Conservation (phyloP, 2,329 filamentous ascomycete species). For the Phaeosphaeriaceae sp. region DNA sequence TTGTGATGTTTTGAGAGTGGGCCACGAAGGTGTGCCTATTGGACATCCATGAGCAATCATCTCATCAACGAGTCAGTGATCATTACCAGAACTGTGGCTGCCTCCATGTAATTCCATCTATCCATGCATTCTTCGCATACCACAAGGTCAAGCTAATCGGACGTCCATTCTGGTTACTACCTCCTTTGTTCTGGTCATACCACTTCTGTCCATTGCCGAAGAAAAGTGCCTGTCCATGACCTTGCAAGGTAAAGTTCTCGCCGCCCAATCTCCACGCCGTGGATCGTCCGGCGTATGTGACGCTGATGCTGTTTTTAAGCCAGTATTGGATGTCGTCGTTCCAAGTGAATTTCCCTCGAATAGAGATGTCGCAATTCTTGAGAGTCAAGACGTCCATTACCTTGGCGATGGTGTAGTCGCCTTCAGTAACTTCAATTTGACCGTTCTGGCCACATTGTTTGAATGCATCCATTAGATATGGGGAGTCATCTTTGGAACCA, state of each 20-base stretch:
- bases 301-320: constrained; percentile 26
- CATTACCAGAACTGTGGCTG: constrained; percentile 58
- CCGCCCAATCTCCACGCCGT: constrained; percentile 35
- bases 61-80: too few species aligned
- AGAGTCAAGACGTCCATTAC: constrained; percentile 36
- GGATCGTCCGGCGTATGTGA: constrained; percentile 29
- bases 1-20: constrained; percentile 58
- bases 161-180: constrained; percentile 53
- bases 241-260: constrained; percentile 28
- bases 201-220: constrained; percentile 39
- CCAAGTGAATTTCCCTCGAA: constrained; percentile 34
- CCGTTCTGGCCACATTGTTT: constrained; percentile 37
- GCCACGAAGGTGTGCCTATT: constrained; percentile 52
- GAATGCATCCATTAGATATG: constrained; percentile 35
- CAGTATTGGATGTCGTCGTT: constrained; percentile 37
- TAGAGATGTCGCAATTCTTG: constrained; percentile 36
- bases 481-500: constrained; percentile 29
- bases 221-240: constrained; percentile 35
- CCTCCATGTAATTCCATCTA: constrained; percentile 53
- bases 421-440: constrained; percentile 30
- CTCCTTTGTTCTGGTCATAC: constrained; percentile 51
- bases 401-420: constrained; percentile 35
- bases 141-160: constrained; percentile 57
- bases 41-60: too few species aligned
- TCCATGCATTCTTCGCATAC: constrained; percentile 54